A percentile compares a stretch with the other conserved stretches of the same genome.
Conservation (phyloP, 1,284 basidiomycete genomes). For the Cystodermella granulosa region DNA sequence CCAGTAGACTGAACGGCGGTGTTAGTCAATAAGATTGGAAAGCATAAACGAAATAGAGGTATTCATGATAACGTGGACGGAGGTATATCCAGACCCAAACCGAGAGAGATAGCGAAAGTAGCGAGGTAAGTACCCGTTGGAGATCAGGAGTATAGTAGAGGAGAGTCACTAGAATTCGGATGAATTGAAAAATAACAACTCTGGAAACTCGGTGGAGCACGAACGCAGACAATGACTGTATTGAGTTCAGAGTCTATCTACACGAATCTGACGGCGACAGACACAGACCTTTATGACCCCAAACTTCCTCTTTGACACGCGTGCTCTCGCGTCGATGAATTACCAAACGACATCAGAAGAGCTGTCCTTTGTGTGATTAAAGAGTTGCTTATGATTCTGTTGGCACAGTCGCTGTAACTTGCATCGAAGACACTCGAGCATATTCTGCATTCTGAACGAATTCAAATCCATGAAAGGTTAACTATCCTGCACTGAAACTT, state of each 20-base stretch:
- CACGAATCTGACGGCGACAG: too few species aligned
- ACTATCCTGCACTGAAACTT: too few species aligned
- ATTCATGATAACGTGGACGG: conserved; percentile 45
- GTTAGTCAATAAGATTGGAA: conserved; percentile 21
- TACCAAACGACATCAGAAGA: conserved; percentile 95
- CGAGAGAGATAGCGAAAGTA: conserved; percentile 60
- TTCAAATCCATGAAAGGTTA: too few species aligned
- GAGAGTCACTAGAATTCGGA: conserved; percentile 49
- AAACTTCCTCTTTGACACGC: conserved; percentile 57
- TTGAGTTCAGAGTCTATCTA: conserved; percentile 4
- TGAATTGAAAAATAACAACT: conserved; percentile 76
- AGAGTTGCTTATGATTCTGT: conserved; percentile 68
- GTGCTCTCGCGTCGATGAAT: conserved; percentile 49
- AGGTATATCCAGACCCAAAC: conserved; percentile 45
- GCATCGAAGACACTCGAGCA: too few species aligned
- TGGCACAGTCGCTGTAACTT: too few species aligned
- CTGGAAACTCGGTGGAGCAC: conserved; percentile 84
- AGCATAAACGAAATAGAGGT: conserved; percentile 41
- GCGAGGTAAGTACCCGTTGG: conserved; percentile 49
- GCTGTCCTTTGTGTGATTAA: conserved; percentile 73
- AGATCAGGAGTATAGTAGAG: conserved; percentile 53
- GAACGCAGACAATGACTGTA: conserved; percentile 87
- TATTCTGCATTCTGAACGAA: too few species aligned
- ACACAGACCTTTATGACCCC: conserved; percentile 95
- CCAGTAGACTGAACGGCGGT: conserved; percentile 18